Evolutionary conservation across 2,329 filamentous ascomycete species (phyloP), one percentile per base, ranked within the genome.

Genomic region (Cladorrhinum sp.): DNA sequence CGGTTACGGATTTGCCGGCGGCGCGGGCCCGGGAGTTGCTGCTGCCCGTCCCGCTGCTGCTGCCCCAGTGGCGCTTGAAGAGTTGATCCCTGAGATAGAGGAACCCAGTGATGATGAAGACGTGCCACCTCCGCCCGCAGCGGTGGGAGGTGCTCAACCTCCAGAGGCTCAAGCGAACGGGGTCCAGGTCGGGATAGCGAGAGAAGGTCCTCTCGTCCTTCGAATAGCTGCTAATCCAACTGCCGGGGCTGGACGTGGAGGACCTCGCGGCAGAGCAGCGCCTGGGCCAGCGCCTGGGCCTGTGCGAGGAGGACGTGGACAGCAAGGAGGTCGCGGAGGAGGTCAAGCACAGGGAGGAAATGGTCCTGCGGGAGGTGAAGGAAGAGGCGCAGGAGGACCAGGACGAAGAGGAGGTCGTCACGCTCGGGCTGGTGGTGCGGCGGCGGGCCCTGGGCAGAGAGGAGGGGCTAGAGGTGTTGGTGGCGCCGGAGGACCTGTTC

Each of bases 181-280:
- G 62, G 70, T 57, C 64, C 71, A 71, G 55, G 75, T 79, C 51
- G 76, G 70, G 18, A 77, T 85, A n/a, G 82, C 80, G 48, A 79
- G 79, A 2, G 83, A 85, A 67, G 83, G 80, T 1, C 83, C 83
- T 3, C 76, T 85, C 10, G 81, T 85, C 12, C 77, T 85, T 27
- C 77, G 83, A 27, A 80, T 85, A 25, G 77, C 79, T 41, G 72
- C 69, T 50, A 71, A 71, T 50, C 70, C 71, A 29, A 67, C 66
- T 32, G 69, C 62, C 53, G 70, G 65, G 41, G 67, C 64, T 56
- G 67, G 59, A 45, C 70, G 64, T 53, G 73, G 68, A 50, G 67
- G 62, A 12, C 65, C 65, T 50, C 64, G 64, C 38, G 73, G 74
- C 53, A 73, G 73, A 57, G 70, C 67, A 36, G 51, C 57, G 8